These are phyloP conservation scores for Fusarium devonianum DNA, from an alignment of 2,329 filamentous ascomycete species.

Conservation along the genomic window DNA sequence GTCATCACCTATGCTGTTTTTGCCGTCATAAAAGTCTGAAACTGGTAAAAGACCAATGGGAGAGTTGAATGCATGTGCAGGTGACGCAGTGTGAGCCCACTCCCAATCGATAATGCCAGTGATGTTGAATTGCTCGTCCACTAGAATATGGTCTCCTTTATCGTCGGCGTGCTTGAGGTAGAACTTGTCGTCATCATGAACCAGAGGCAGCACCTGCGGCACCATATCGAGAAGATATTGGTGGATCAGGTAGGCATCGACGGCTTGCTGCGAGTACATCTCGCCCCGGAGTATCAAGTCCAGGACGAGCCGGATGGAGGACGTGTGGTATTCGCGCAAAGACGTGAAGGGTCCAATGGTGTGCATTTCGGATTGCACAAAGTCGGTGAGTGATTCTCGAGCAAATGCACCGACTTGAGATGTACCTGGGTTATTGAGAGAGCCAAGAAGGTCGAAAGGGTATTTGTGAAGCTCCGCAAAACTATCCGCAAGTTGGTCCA, in stretches of 20 bases:
- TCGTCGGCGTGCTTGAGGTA: slow-evolving; percentile 54
- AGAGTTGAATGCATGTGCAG: slow-evolving; percentile 52
- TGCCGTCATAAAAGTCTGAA: slow-evolving; percentile 50
- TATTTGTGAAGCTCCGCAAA: slow-evolving; percentile 49
- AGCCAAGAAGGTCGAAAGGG: slow-evolving; percentile 49
- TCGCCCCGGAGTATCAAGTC: slow-evolving; percentile 48
- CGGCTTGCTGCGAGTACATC: slow-evolving; percentile 44
- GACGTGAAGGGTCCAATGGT: slow-evolving; percentile 47
- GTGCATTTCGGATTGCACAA: slow-evolving; percentile 39
- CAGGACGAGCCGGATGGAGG: slow-evolving; percentile 47
- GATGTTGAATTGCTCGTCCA: slow-evolving; percentile 54
- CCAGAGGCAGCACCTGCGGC: slow-evolving; percentile 33
- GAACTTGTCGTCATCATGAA: slow-evolving; percentile 44
- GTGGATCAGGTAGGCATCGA: slow-evolving; percentile 52
- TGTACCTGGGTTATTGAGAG: slow-evolving; percentile 40
- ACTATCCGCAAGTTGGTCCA: slow-evolving; percentile 48
- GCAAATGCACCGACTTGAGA: slow-evolving; percentile 48
- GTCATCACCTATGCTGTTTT: slow-evolving; percentile 47
- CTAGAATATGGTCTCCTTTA: slow-evolving; percentile 58
- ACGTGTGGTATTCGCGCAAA: slow-evolving; percentile 46
- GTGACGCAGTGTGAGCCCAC: slow-evolving; percentile 46
- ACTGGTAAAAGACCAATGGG: slow-evolving; percentile 50
- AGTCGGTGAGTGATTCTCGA: slow-evolving; percentile 48
- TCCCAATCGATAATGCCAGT: slow-evolving; percentile 58
- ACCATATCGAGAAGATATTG: slow-evolving; percentile 50